Conservation (phyloP, 2,329 filamentous ascomycete species). For the Ploettnerulaceae sp. region DNA sequence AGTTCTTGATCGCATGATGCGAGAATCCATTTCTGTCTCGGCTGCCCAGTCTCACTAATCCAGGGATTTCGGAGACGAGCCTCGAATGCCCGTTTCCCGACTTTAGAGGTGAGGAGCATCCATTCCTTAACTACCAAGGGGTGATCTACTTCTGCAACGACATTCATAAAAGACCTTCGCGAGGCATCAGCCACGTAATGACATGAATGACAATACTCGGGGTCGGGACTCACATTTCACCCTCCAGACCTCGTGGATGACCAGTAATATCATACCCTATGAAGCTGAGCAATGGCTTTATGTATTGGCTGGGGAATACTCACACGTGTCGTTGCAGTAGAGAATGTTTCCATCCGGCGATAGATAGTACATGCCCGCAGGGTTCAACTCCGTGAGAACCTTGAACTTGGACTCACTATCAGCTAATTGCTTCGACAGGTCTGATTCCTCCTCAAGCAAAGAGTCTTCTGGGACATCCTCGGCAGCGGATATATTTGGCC, state of each 20-base stretch:
- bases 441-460: constrained; percentile 10
- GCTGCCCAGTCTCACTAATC: constrained; percentile 17
- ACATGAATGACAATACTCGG: no score
- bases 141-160: constrained; percentile 34
- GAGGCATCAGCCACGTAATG: background rate
- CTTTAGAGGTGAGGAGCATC: constrained; percentile 19
- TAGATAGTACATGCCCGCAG: constrained; percentile 75
- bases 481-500: background rate
- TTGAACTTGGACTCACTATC: constrained; percentile 73
- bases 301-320: background rate
- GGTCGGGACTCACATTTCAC: constrained; percentile 39
- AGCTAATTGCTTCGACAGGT: constrained; percentile 27
- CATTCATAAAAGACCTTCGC: constrained; percentile 30
- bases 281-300: background rate
- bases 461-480: background rate
- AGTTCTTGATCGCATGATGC: constrained; percentile 26
- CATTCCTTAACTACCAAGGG: constrained; percentile 20
- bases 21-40: constrained; percentile 25
- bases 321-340: constrained; percentile 65
- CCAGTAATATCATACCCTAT: constrained; percentile 48
- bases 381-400: constrained; percentile 75
- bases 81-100: constrained; percentile 19
- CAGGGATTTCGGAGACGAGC: constrained; percentile 35
- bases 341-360: constrained; percentile 45
- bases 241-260: constrained; percentile 35